Percentiles rank a stretch among this genome's conserved stretches.
Evolutionary conservation across 2,329 filamentous ascomycete genomes (phyloP).

Genomic region (Hyphodiscus sp.): DNA sequence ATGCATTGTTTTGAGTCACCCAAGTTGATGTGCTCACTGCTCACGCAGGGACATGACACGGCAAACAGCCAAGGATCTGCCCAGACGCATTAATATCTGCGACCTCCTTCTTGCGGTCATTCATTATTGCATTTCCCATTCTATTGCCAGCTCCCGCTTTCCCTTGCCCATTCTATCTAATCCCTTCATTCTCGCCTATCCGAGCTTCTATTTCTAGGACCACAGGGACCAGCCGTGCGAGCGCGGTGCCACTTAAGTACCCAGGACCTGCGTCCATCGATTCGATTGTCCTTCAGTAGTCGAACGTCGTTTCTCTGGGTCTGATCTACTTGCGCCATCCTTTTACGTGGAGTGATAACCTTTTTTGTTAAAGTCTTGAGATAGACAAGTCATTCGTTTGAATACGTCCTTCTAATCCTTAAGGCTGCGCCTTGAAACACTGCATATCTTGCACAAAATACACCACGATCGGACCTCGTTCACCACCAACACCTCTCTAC

Average conservation of each 20-base stretch:
- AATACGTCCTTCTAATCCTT: constrained; percentile 10
- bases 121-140: constrained; percentile 19
- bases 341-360: constrained; percentile 7
- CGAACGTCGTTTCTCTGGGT: constrained; percentile 5
- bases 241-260: constrained; percentile 20
- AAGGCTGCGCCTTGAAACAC: constrained; percentile 20
- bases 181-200: constrained; percentile 7
- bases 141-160: constrained; percentile 3
- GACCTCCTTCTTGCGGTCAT: constrained; percentile 8
- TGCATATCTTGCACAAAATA: background rate
- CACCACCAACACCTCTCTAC: background rate
- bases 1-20: constrained; percentile 10
- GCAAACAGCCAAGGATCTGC: constrained; percentile 1
- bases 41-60: background rate
- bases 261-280: constrained; percentile 13
- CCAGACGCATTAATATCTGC: constrained; percentile 13
- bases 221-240: constrained; percentile 9
- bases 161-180: constrained; percentile 4
- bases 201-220: constrained; percentile 16
- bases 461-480: background rate
- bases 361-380: constrained; percentile 12
- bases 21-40: background rate
- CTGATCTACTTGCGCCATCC: constrained; percentile 2
- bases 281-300: constrained; percentile 11
- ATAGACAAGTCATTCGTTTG: constrained; percentile 26